phyloP scores from a whole-genome alignment of 257 asterid species.

The Nicotiana noctiflora region DNA sequence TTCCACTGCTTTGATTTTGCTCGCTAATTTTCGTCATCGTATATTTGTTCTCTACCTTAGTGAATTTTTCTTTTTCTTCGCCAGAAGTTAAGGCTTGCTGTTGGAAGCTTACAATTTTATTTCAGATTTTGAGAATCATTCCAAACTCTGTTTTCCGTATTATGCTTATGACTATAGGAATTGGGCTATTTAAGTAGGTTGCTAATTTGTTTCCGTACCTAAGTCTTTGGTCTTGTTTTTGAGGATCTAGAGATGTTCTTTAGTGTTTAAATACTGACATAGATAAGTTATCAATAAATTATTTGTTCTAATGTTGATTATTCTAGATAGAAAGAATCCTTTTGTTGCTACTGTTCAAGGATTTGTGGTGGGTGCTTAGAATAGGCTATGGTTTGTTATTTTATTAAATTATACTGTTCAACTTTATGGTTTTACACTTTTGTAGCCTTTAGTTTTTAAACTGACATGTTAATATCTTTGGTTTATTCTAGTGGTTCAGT shows the following conservation, averaged over 20 bases:
- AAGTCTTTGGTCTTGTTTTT: too few species aligned
- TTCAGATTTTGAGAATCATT: background rate
- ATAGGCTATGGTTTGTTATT: constrained; percentile 42
- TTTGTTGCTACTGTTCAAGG: constrained; percentile 52
- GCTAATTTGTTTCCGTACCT: background rate
- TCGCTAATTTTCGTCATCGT: too few species aligned
- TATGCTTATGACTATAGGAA: background rate
- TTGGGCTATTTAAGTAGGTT: too few species aligned
- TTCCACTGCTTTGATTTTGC: too few species aligned
- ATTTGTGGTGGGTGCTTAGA: constrained; percentile 51
- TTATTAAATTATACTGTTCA: background rate
- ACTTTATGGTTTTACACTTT: background rate
- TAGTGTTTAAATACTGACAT: too few species aligned
- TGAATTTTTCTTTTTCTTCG: too few species aligned
- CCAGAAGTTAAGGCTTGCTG: background rate
- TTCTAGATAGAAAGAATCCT: constrained; percentile 42
- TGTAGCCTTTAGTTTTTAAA: background rate
- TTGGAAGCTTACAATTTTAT: background rate
- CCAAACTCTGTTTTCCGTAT: too few species aligned
- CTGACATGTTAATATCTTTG: background rate
- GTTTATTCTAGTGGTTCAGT: constrained; percentile 33
- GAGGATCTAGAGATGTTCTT: too few species aligned
- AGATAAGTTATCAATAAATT: background rate
- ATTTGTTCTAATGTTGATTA: constrained; percentile 4
- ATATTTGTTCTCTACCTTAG: too few species aligned